These are phyloP conservation scores for Colletotrichum chlorophyti DNA, from an alignment of 2,329 filamentous ascomycete species.

Conservation along the genomic window DNA sequence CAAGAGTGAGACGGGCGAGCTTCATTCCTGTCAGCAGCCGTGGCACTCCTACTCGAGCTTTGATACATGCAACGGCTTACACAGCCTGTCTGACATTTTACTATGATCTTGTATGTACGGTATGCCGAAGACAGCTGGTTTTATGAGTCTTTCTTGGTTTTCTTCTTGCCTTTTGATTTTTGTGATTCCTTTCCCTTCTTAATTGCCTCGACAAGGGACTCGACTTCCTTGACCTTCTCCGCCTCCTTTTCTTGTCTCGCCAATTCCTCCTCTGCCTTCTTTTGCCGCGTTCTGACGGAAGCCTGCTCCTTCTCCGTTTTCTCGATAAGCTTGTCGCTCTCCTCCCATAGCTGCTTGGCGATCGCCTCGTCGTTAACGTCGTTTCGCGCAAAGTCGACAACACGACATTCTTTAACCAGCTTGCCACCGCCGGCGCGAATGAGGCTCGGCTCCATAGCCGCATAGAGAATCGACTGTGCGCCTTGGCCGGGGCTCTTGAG, in stretches of 20 bases:
- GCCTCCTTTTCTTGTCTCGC: constrained; percentile 41
- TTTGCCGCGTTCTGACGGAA: constrained; percentile 53
- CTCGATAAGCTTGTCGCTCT: constrained; percentile 85
- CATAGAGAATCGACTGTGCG: constrained; percentile 85
- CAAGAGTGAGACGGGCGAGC: not conserved
- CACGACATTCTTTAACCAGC: constrained; percentile 87
- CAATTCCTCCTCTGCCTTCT: constrained; percentile 41
- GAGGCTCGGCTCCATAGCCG: constrained; percentile 81
- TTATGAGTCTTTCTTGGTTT: constrained; percentile 36
- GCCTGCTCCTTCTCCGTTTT: constrained; percentile 82
- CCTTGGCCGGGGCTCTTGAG: constrained; percentile 85
- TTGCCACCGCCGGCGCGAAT: constrained; percentile 67
- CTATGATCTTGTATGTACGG: not conserved
- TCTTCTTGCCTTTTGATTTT: constrained; percentile 36
- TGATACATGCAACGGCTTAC: not conserved
- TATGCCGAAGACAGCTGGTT: not conserved
- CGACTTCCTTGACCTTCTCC: constrained; percentile 40
- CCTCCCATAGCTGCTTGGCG: constrained; percentile 88
- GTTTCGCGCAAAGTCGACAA: constrained; percentile 72
- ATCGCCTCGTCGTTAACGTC: constrained; percentile 81
- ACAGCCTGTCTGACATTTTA: not conserved
- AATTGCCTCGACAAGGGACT: constrained; percentile 50
- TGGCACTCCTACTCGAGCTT: not conserved
- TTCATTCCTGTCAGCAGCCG: not conserved
- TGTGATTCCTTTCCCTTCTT: constrained; percentile 41